phyloP scores from a whole-genome alignment of 2,329 filamentous ascomycete genomes.

The Colletotrichum orbiculare region DNA sequence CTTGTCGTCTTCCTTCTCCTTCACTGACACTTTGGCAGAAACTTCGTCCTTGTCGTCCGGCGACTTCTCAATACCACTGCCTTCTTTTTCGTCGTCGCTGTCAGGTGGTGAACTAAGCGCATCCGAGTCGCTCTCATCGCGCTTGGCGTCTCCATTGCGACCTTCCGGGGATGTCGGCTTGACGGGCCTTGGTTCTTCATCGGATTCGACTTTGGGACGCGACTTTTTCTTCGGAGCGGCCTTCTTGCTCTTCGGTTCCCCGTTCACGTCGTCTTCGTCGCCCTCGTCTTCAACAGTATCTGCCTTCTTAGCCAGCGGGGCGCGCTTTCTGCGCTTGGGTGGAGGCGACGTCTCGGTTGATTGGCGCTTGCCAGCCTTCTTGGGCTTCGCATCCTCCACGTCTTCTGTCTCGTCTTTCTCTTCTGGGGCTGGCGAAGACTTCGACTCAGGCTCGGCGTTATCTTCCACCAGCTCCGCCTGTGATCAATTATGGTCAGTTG shows the following conservation, averaged over 20 bases:
- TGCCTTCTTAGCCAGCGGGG: slow-evolving; percentile 45
- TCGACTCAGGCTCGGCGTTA: not conserved
- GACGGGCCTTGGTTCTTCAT: slow-evolving; percentile 44
- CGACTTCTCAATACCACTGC: slow-evolving; percentile 19
- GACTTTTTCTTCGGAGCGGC: slow-evolving; percentile 33
- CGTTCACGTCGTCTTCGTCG: slow-evolving; percentile 28
- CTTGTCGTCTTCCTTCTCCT: slow-evolving; percentile 22
- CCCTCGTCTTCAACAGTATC: slow-evolving; percentile 37
- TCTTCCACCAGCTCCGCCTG: slow-evolving; percentile 23
- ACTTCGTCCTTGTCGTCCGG: slow-evolving; percentile 4
- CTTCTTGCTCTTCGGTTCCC: slow-evolving; percentile 39
- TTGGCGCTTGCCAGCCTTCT: slow-evolving; percentile 47
- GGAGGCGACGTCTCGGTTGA: slow-evolving; percentile 49
- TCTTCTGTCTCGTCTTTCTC: slow-evolving; percentile 10
- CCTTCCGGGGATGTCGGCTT: slow-evolving; percentile 37
- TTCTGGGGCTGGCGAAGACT: slow-evolving; percentile 5
- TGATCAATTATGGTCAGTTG: not conserved
- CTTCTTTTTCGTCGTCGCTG: slow-evolving; percentile 40
- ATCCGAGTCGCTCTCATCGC: slow-evolving; percentile 32
- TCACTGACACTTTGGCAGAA: slow-evolving; percentile 20
- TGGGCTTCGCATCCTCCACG: slow-evolving; percentile 39
- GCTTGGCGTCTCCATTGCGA: slow-evolving; percentile 26
- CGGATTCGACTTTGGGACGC: slow-evolving; percentile 37
- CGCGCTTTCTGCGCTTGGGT: slow-evolving; percentile 53
- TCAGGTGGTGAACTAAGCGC: slow-evolving; percentile 19